Conservation (phyloP, 768 basidiomycete species). For the Krasilnikovozyma curviuscula region DNA sequence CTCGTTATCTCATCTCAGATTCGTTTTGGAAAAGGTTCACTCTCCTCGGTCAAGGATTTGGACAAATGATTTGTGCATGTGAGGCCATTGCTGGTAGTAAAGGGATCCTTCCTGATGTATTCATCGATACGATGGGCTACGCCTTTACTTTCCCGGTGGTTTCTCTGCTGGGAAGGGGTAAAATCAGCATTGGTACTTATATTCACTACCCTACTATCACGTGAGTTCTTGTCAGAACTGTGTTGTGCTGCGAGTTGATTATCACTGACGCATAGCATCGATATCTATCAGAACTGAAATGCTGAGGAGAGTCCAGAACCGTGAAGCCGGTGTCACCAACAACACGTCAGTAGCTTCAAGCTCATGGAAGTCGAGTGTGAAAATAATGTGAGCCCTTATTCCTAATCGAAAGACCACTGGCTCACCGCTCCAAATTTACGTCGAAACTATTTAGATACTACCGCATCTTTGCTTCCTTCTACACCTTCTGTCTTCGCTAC, state of each 20-base stretch:
- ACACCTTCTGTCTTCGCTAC: conserved; percentile 50
- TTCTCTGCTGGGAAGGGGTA: conserved; percentile 33
- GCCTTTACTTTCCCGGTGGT: conserved; percentile 80
- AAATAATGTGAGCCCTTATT: too few species aligned
- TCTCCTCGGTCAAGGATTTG: conserved; percentile 73
- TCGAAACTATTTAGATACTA: conserved; percentile 70
- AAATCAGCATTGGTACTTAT: conserved; percentile 67
- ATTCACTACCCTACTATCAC: conserved; percentile 86
- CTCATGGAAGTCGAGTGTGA: conserved; percentile 38
- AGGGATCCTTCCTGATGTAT: conserved; percentile 66
- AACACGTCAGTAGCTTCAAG: conserved; percentile 37
- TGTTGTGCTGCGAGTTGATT: too few species aligned
- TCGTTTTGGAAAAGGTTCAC: conserved; percentile 76
- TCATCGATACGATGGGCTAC: conserved; percentile 95
- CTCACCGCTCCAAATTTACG: too few species aligned
- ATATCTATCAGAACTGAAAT: conserved; percentile 74
- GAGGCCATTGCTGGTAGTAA: conserved; percentile 45
- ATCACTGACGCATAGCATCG: too few species aligned
- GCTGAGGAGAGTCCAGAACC: conserved; percentile 54
- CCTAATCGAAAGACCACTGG: too few species aligned
- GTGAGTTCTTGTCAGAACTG: too few species aligned
- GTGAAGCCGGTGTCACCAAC: conserved; percentile 46
- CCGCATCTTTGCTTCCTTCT: conserved; percentile 63
- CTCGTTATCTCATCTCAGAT: conserved; percentile 56
- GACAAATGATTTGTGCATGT: conserved; percentile 62